These are phyloP conservation scores for Ophiocytium majus DNA, from an alignment of 352 stramenopile genomes.

Conservation along the genomic window DNA sequence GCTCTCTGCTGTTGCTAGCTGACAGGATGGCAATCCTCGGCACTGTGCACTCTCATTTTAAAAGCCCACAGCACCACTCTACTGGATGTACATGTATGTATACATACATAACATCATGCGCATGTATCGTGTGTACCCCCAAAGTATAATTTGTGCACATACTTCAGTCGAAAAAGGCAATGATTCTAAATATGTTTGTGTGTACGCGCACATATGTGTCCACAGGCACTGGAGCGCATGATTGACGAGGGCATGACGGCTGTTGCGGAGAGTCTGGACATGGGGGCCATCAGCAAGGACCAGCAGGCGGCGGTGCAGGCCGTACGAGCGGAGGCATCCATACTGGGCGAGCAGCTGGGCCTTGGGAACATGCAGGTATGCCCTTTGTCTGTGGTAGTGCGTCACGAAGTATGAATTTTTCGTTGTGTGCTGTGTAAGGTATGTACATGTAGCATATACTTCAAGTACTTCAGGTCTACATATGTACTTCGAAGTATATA, in stretches of 20 bases:
- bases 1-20: no score
- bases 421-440: no score
- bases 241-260: slow-evolving; percentile 47
- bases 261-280: slow-evolving; percentile 39
- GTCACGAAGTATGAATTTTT: no score
- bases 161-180: no score
- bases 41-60: no score
- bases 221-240: slow-evolving; percentile 55
- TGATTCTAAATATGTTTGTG: no score
- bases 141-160: no score
- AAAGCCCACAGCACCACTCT: no score
- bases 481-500: neutral
- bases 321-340: slow-evolving; percentile 49
- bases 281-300: slow-evolving; percentile 37
- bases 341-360: slow-evolving; percentile 50
- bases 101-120: neutral
- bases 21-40: no score
- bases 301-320: slow-evolving; percentile 51
- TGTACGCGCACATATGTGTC: neutral
- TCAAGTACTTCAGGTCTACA: no score
- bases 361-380: slow-evolving; percentile 55
- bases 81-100: no score
- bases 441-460: no score
- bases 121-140: slow-evolving; percentile 14
- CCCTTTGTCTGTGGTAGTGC: neutral